Percentiles rank a stretch among this genome's conserved stretches.
These are phyloP conservation scores for Dothideomycetes sp. DNA, from an alignment of 2,329 filamentous ascomycete species.

Conservation along the genomic window DNA sequence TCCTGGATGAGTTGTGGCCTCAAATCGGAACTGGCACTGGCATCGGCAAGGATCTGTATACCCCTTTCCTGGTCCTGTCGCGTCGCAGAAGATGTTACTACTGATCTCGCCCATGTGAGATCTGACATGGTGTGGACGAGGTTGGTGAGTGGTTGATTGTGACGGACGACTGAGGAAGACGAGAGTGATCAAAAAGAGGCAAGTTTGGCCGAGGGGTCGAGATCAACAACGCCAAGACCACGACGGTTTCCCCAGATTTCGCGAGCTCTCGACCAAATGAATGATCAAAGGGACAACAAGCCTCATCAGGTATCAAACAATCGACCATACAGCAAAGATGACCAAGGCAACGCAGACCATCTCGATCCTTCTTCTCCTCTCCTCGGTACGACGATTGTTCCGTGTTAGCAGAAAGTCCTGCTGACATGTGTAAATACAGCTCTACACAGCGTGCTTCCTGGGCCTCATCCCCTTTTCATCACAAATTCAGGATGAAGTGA, in stretches of 20 bases:
- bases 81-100: neutral
- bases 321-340: slow-evolving; percentile 49
- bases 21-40: slow-evolving; percentile 1
- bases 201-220: no score
- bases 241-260: no score
- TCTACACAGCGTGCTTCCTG: slow-evolving; percentile 81
- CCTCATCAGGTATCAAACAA: neutral
- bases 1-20: slow-evolving; percentile 8
- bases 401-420: no score
- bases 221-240: slow-evolving; percentile 9
- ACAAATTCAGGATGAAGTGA: slow-evolving; percentile 71
- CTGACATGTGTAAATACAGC: no score
- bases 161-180: neutral
- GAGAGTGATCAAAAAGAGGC: neutral
- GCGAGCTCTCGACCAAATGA: no score
- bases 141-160: no score
- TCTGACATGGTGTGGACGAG: neutral
- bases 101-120: slow-evolving; percentile 1
- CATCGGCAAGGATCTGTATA: slow-evolving; percentile 7
- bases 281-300: neutral
- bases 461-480: slow-evolving; percentile 71
- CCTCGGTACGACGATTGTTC: slow-evolving; percentile 69
- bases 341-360: slow-evolving; percentile 90
- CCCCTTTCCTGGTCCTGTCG: slow-evolving; percentile 1
- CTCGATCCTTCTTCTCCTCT: slow-evolving; percentile 76